Percentiles rank a stretch among this genome's conserved stretches.
These are phyloP conservation scores for Lumnitzera racemosa DNA, from an alignment of 345 rosid species.

Conservation along the genomic window DNA sequence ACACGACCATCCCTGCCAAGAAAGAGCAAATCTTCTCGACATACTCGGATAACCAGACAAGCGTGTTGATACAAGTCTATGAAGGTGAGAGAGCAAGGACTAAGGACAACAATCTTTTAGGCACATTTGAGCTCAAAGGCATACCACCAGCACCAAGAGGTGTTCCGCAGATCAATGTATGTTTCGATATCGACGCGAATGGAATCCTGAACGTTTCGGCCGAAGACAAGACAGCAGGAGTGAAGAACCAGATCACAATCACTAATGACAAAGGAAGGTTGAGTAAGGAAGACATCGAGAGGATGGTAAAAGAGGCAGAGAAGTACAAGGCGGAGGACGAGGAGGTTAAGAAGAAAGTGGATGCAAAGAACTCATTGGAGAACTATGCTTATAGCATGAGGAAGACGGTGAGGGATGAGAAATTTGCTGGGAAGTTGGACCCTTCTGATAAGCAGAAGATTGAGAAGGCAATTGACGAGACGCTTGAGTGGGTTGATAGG, in stretches of 20 bases:
- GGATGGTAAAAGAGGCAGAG: slow-evolving; percentile 38
- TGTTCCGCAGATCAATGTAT: no score
- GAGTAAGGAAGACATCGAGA: slow-evolving; percentile 25
- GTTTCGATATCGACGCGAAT: no score
- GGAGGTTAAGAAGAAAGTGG: slow-evolving; percentile 38
- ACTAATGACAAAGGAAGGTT: slow-evolving; percentile 26
- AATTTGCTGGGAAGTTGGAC: slow-evolving; percentile 21
- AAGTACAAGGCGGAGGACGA: slow-evolving; percentile 39
- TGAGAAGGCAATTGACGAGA: no score
- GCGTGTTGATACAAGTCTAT: slow-evolving; percentile 39
- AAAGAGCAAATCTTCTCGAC: slow-evolving; percentile 20
- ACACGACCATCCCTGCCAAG: no score
- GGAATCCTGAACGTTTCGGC: slow-evolving; percentile 21
- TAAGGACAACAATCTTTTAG: slow-evolving; percentile 39
- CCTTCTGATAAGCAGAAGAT: slow-evolving; percentile 16
- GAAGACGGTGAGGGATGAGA: slow-evolving; percentile 35
- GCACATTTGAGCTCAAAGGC: slow-evolving; percentile 36
- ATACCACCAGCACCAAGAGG: slow-evolving; percentile 45
- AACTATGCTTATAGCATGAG: slow-evolving; percentile 33
- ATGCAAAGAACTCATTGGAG: slow-evolving; percentile 16
- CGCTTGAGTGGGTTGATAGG: no score
- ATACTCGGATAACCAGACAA: slow-evolving; percentile 32
- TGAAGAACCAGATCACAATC: slow-evolving; percentile 36
- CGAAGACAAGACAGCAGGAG: slow-evolving; percentile 39
- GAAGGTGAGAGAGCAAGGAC: slow-evolving; percentile 45